Evolutionary conservation across 139 green algal species (phyloP), one percentile per base, ranked within the genome.

Genomic region (Chlamydomonas sp.): DNA sequence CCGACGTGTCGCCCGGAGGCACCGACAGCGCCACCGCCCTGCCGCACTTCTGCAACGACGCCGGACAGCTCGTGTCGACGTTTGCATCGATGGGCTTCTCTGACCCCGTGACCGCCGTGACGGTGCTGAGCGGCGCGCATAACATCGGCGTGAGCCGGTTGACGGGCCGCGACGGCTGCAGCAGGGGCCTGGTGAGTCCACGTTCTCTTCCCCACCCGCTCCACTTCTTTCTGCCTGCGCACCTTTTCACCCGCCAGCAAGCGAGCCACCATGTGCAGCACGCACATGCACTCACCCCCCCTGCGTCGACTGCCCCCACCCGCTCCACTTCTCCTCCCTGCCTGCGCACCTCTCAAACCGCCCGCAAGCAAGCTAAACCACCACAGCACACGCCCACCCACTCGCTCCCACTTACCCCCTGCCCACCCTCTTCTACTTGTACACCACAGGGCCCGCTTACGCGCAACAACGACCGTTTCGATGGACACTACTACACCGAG

Each of bases 401-500:
- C n/a, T n/a, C n/a, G n/a, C n/a, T n/a, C n/a, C n/a, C n/a, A n/a
- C n/a, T n/a, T n/a, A n/a, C n/a, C n/a, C n/a, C n/a, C n/a, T n/a
- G n/a, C n/a, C n/a, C n/a, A n/a, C n/a, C n/a, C n/a, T n/a, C n/a
- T n/a, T n/a, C n/a, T n/a, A n/a, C n/a, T n/a, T n/a, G n/a, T n/a
- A n/a, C n/a, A n/a, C n/a, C n/a, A n/a, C n/a, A 65, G 29, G 35
- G 35, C 35, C 35, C 62, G 35, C 8, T 69, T 35, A 69, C 62
- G 5, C 35, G 10, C 62, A 57, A 31, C 36, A 20, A 20, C 13
- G 54, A 50, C 35, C 10, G 16, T n/a, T 69, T 69, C 33, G 62
- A 69, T 28, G 62, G 62, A 35, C 62, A 69, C 62, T 69, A 69
- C 36, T 69, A 69, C 62, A 69, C 16, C 36, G 62, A 69, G 62